Conservation (phyloP, 1,284 basidiomycete genomes). For the Xanthoconium separans region DNA sequence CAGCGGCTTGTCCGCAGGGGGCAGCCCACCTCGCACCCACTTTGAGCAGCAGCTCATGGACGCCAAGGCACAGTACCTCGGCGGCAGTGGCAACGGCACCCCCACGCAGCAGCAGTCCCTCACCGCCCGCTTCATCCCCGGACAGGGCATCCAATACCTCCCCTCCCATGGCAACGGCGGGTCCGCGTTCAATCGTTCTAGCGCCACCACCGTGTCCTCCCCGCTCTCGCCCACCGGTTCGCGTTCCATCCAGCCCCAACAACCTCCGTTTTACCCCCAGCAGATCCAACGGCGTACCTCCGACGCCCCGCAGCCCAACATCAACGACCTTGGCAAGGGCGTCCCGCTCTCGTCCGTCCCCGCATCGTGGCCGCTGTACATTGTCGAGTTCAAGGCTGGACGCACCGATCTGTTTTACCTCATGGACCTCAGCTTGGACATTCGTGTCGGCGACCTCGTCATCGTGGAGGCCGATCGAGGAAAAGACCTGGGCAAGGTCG, state of each 20-base stretch:
- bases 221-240: conserved; percentile 47
- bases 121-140: conserved; percentile 59
- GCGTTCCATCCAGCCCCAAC: conserved; percentile 43
- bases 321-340: conserved; percentile 83
- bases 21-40: conserved; percentile 39
- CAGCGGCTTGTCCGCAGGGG: conserved; percentile 41
- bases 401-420: conserved; percentile 94
- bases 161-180: conserved; percentile 37
- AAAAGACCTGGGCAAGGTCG: conserved; percentile 87
- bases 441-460: conserved; percentile 85
- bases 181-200: conserved; percentile 35
- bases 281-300: conserved; percentile 50
- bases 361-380: conserved; percentile 85
- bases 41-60: conserved; percentile 44
- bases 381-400: conserved; percentile 97
- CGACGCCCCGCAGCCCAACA: conserved; percentile 42
- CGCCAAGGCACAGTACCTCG: conserved; percentile 37
- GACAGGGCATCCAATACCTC: conserved; percentile 63
- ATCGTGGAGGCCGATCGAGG: conserved; percentile 97
- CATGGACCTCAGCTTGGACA: conserved; percentile 63
- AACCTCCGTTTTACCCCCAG: conserved; percentile 32
- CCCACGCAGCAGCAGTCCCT: conserved; percentile 36
- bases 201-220: conserved; percentile 31
- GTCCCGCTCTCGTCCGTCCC: conserved; percentile 84
- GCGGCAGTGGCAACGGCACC: conserved; percentile 23